Conservation (phyloP, 495 filamentous ascomycete genomes). For the Apodospora peruviana region DNA sequence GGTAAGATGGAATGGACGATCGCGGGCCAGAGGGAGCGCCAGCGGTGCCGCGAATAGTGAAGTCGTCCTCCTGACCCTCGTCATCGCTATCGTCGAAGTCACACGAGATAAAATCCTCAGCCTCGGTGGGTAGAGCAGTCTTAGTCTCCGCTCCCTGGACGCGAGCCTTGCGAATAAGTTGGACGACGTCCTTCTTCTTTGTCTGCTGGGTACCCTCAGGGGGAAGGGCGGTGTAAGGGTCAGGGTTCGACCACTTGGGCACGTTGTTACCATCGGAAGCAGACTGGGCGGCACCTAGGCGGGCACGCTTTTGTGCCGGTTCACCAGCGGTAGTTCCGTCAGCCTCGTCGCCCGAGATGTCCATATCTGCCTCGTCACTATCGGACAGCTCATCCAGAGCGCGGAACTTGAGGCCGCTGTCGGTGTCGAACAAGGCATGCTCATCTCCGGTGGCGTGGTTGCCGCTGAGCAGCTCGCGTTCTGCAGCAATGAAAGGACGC, state of each 20-base stretch:
- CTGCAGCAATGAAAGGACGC: slow-evolving; percentile 24
- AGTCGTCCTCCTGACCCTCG: not conserved
- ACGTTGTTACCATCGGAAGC: slow-evolving; percentile 36
- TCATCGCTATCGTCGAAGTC: slow-evolving; percentile 45
- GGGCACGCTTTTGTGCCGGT: slow-evolving; percentile 44
- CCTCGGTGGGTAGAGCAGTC: slow-evolving; percentile 49
- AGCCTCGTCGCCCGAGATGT: slow-evolving; percentile 46
- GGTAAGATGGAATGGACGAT: too few relatives aligned
- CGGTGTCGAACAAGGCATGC: slow-evolving; percentile 30
- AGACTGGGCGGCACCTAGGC: slow-evolving; percentile 26
- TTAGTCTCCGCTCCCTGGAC: slow-evolving; percentile 46
- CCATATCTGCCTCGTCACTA: slow-evolving; percentile 72
- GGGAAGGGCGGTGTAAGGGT: slow-evolving; percentile 80
- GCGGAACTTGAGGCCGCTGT: slow-evolving; percentile 35
- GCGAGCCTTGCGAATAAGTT: slow-evolving; percentile 80
- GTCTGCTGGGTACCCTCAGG: slow-evolving; percentile 55
- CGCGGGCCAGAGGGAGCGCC: too few relatives aligned
- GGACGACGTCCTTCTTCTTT: slow-evolving; percentile 77
- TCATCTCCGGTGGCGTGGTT: slow-evolving; percentile 26
- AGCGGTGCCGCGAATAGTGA: too few relatives aligned
- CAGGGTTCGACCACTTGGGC: slow-evolving; percentile 90
- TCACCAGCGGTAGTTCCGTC: slow-evolving; percentile 37
- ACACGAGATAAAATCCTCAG: slow-evolving; percentile 79
- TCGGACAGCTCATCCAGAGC: slow-evolving; percentile 60
- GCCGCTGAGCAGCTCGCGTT: slow-evolving; percentile 35